A percentile compares a stretch with the other conserved stretches of the same genome.
These are phyloP conservation scores for Mycena belliarum DNA, from an alignment of 768 basidiomycete genomes.

Conservation along the genomic window DNA sequence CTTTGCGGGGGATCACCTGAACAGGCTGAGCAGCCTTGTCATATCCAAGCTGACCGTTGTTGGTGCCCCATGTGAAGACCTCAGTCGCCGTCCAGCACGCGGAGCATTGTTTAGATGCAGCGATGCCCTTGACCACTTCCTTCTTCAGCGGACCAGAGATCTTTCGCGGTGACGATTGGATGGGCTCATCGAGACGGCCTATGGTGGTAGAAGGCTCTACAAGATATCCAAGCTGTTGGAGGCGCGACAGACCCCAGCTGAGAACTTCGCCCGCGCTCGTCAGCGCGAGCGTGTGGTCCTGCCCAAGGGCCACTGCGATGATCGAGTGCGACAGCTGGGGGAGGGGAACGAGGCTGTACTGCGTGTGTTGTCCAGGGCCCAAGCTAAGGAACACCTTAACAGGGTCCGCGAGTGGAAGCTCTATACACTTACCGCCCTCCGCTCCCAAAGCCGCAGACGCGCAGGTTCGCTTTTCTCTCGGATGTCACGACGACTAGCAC, in stretches of 20 bases:
- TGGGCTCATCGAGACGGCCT: slow-evolving; percentile 62
- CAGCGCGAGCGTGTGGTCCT: slow-evolving; percentile 91
- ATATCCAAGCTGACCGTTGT: slow-evolving; percentile 90
- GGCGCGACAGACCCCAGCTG: slow-evolving; percentile 91
- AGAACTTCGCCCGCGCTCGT: slow-evolving; percentile 81
- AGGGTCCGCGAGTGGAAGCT: neutral
- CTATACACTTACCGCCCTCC: slow-evolving; percentile 68
- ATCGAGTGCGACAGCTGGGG: slow-evolving; percentile 58
- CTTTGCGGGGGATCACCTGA: slow-evolving; percentile 77
- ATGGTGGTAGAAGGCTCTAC: slow-evolving; percentile 53
- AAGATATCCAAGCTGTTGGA: slow-evolving; percentile 84
- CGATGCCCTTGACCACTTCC: slow-evolving; percentile 76
- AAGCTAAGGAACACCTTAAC: slow-evolving; percentile 44
- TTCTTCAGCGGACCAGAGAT: slow-evolving; percentile 76
- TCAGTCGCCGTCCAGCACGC: slow-evolving; percentile 80
- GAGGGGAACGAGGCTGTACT: slow-evolving; percentile 68
- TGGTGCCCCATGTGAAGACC: slow-evolving; percentile 92
- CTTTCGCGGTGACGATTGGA: slow-evolving; percentile 76
- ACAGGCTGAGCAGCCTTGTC: slow-evolving; percentile 72
- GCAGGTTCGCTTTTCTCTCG: slow-evolving; percentile 71
- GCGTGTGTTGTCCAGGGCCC: slow-evolving; percentile 76
- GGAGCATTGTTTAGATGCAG: slow-evolving; percentile 84
- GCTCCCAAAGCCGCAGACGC: slow-evolving; percentile 87
- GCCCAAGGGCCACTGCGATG: slow-evolving; percentile 76
- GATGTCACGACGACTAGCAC: slow-evolving; percentile 64